Conservation (phyloP, 2,329 filamentous ascomycete species). For the Botrytis hyacinthi region DNA sequence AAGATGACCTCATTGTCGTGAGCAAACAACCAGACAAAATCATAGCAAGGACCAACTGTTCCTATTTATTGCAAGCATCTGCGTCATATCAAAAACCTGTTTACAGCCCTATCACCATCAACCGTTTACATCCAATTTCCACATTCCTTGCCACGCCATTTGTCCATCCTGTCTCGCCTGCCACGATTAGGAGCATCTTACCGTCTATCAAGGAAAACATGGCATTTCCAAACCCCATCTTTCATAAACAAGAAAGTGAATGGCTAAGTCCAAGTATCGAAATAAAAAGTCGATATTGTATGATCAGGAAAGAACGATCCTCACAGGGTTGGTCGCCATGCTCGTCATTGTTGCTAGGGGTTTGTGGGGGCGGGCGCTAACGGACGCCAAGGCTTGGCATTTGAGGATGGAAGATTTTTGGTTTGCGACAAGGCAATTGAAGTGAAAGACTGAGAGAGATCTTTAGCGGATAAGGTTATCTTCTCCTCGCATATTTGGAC, state of each 20-base stretch:
- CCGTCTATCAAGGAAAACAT: background rate
- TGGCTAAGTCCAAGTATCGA: background rate
- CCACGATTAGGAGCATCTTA: background rate
- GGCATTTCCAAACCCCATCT: background rate
- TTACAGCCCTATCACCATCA: background rate
- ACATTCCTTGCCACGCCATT: slow-evolving; percentile 2
- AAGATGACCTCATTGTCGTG: slow-evolving; percentile 5
- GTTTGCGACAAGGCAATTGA: background rate
- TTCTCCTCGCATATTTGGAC: background rate
- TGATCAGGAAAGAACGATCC: background rate
- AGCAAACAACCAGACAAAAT: background rate
- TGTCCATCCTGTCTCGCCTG: background rate
- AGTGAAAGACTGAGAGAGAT: background rate
- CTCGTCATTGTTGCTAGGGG: slow-evolving; percentile 15
- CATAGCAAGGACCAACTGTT: background rate
- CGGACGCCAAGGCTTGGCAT: slow-evolving; percentile 1
- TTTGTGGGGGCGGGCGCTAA: slow-evolving; percentile 8
- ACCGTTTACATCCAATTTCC: background rate
- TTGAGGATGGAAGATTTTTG: background rate
- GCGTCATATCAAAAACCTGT: slow-evolving; percentile 18
- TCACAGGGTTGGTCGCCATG: slow-evolving; percentile 1
- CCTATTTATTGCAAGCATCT: background rate
- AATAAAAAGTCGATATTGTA: no score
- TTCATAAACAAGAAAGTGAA: background rate
- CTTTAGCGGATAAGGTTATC: background rate